phyloP scores from a whole-genome alignment of 2,329 filamentous ascomycete genomes.

The Dactylellina drechsleri region DNA sequence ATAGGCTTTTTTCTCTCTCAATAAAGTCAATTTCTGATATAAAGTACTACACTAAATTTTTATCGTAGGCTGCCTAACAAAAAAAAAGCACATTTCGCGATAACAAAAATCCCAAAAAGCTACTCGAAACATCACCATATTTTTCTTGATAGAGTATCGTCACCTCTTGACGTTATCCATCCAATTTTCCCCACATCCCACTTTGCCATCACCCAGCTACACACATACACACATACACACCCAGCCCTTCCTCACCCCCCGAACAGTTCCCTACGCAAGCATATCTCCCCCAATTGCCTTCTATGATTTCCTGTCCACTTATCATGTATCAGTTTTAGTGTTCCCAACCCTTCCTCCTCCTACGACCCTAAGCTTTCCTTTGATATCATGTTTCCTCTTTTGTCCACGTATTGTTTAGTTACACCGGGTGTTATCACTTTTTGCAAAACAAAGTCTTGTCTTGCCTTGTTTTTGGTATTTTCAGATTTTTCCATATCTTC shows the following conservation, averaged over 20 bases:
- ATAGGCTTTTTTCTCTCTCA: slow-evolving; percentile 46
- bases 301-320: slow-evolving; percentile 40
- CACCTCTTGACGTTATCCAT: background rate
- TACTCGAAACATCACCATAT: too few species aligned
- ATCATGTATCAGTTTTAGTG: slow-evolving; percentile 55
- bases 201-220: background rate
- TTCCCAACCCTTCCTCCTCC: slow-evolving; percentile 17
- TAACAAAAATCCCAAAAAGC: slow-evolving; percentile 11
- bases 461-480: slow-evolving; percentile 2
- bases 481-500: background rate
- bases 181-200: background rate
- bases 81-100: slow-evolving; percentile 31
- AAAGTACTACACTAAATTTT: slow-evolving; percentile 9
- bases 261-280: background rate
- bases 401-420: slow-evolving; percentile 22
- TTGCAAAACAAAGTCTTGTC: slow-evolving; percentile 41
- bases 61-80: slow-evolving; percentile 34
- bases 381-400: slow-evolving; percentile 31
- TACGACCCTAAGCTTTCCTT: slow-evolving; percentile 19
- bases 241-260: too few species aligned
- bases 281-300: slow-evolving; percentile 27
- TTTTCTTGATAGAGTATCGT: slow-evolving; percentile 14
- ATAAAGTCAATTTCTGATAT: slow-evolving; percentile 44
- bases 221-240: background rate
- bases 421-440: slow-evolving; percentile 47